phyloP scores from a whole-genome alignment of 441 rosid species.

The Populus hybrid region DNA sequence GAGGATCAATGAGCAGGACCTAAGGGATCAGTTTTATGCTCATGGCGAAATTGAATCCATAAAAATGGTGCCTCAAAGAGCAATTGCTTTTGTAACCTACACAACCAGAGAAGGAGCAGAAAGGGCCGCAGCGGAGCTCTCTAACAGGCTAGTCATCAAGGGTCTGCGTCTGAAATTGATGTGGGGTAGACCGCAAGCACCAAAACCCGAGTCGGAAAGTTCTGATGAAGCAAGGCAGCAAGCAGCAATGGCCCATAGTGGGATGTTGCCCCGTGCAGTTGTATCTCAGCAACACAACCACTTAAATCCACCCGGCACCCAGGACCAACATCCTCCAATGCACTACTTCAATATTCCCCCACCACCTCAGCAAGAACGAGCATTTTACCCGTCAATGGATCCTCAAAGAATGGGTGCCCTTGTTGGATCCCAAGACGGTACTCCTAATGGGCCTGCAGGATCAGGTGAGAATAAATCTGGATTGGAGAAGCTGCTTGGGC shows the following conservation, averaged over 20 bases:
- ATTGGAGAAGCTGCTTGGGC: conserved; percentile 43
- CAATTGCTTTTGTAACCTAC: conserved; percentile 92
- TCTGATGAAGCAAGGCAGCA: conserved; percentile 72
- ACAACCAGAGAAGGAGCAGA: conserved; percentile 96
- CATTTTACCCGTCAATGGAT: conserved; percentile 94
- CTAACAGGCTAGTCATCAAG: conserved; percentile 78
- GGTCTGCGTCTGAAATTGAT: conserved; percentile 81
- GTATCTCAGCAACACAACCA: conserved; percentile 91
- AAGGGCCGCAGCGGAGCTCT: conserved; percentile 90
- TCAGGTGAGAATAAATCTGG: conserved; percentile 53
- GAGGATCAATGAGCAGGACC: conserved; percentile 78
- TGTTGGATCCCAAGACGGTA: conserved; percentile 73
- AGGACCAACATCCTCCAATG: conserved; percentile 58
- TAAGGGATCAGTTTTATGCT: conserved; percentile 83
- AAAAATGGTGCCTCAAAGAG: conserved; percentile 83
- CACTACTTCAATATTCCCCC: conserved; percentile 81
- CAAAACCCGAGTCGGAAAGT: conserved; percentile 69
- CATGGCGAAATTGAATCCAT: conserved; percentile 92
- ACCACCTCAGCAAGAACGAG: conserved; percentile 67
- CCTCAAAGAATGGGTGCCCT: conserved; percentile 98
- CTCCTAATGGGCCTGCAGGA: conserved; percentile 29
- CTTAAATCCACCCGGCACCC: conserved; percentile 41
- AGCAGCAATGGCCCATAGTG: conserved; percentile 65
- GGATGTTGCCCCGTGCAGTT: conserved; percentile 80
- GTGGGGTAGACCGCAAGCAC: conserved; percentile 96